Evolutionary conservation across 768 basidiomycete genomes (phyloP).

Genomic region (Russula emetica): DNA sequence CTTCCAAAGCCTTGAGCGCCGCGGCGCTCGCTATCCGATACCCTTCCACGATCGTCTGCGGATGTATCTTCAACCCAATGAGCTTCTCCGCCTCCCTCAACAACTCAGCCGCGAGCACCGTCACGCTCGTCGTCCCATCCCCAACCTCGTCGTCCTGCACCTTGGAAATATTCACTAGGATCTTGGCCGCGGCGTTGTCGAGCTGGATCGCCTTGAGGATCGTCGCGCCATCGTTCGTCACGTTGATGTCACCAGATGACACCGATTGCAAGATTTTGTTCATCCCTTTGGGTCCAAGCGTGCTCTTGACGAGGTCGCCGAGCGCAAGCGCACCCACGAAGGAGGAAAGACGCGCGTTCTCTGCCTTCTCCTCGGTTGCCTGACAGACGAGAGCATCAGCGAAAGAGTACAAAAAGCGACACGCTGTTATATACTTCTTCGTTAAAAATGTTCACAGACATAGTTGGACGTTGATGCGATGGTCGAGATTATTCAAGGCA

Average conservation of each 20-base stretch:
- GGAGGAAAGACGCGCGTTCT: constrained; percentile 95
- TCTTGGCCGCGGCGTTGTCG: constrained; percentile 98
- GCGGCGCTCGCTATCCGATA: constrained; percentile 87
- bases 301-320: constrained; percentile 98
- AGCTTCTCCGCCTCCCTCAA: constrained; percentile 94
- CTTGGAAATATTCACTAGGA: constrained; percentile 98
- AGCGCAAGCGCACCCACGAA: constrained; percentile 97
- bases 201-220: constrained; percentile 96
- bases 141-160: constrained; percentile 99
- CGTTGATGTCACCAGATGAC: constrained; percentile 87
- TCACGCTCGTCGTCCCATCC: constrained; percentile 90
- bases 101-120: constrained; percentile 87
- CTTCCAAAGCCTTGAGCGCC: constrained; percentile 80
- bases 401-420: background rate
- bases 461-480: constrained; percentile 29
- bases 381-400: constrained; percentile 30
- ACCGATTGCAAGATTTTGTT: constrained; percentile 97
- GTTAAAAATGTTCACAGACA: constrained; percentile 71
- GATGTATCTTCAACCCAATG: constrained; percentile 89
- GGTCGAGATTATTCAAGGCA: background rate
- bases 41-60: constrained; percentile 96
- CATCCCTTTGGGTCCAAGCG: constrained; percentile 98
- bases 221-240: constrained; percentile 98
- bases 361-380: constrained; percentile 93
- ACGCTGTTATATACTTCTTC: constrained; percentile 45